phyloP scores from a whole-genome alignment of 805 yeast species.

The Starmerella bombicola region DNA sequence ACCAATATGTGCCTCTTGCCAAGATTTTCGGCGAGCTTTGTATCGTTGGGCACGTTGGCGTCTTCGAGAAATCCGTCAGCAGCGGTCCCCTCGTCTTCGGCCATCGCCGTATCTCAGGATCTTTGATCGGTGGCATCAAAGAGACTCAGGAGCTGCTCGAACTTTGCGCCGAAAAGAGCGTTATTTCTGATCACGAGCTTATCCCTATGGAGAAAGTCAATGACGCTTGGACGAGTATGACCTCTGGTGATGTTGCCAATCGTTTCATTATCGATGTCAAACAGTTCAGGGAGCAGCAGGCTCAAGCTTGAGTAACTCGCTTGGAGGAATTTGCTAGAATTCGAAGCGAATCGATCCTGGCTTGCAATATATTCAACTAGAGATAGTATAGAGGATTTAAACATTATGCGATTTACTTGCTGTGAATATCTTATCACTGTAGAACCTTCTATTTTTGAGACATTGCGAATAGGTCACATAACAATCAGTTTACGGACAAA shows the following conservation, averaged over 20 bases:
- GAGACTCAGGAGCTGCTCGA: conserved; percentile 58
- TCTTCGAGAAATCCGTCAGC: conserved; percentile 34
- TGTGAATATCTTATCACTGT: too few relatives aligned
- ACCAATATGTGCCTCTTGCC: conserved; percentile 38
- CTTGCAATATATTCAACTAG: background rate
- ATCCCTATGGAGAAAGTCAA: conserved; percentile 34
- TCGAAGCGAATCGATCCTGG: background rate
- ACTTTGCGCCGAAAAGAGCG: conserved; percentile 45
- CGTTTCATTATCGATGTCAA: conserved; percentile 16
- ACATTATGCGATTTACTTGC: too few relatives aligned
- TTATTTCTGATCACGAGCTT: conserved; percentile 52
- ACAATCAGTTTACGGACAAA: too few relatives aligned
- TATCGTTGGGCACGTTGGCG: conserved; percentile 54
- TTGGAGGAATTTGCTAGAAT: too few relatives aligned
- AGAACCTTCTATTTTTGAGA: too few relatives aligned
- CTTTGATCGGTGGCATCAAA: conserved; percentile 48
- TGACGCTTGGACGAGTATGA: conserved; percentile 16
- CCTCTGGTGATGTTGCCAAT: conserved; percentile 13
- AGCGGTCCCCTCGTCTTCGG: conserved; percentile 39
- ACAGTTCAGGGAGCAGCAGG: background rate
- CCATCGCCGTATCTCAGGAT: conserved; percentile 28
- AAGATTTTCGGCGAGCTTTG: conserved; percentile 47
- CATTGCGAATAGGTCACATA: too few relatives aligned
- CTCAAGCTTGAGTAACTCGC: background rate
- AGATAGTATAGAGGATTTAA: too few relatives aligned